These are phyloP conservation scores for Globisporangium solare DNA, from an alignment of 352 stramenopile species.

Conservation along the genomic window DNA sequence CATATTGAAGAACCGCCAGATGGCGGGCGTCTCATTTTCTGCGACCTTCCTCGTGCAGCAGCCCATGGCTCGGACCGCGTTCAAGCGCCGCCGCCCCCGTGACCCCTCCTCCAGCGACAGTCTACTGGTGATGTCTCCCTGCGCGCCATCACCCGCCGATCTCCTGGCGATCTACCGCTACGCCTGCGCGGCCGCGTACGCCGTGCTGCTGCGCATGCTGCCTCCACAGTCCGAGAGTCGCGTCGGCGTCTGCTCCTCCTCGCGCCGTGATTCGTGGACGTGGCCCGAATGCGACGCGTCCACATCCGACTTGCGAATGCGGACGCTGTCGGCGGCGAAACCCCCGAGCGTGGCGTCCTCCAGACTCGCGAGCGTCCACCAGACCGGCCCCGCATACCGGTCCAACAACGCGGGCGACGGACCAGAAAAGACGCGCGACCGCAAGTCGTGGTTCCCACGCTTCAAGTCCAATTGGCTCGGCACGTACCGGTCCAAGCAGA, in stretches of 20 bases:
- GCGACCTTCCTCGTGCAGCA: background rate
- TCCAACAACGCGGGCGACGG: constrained; percentile 74
- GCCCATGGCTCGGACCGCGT: constrained; percentile 7
- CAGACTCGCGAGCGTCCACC: constrained; percentile 35
- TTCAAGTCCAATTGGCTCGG: constrained; percentile 89
- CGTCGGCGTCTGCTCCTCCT: no score
- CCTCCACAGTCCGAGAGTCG: background rate
- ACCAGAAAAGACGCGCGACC: constrained; percentile 83
- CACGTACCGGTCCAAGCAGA: constrained; percentile 83
- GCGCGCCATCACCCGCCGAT: background rate
- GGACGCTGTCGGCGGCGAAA: background rate
- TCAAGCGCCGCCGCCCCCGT: constrained; percentile 11
- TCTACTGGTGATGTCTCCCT: background rate
- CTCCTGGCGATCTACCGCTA: background rate
- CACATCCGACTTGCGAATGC: no score
- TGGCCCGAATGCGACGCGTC: no score
- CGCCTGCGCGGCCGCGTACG: background rate
- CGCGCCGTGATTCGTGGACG: no score
- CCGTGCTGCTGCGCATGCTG: background rate
- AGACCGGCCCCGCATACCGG: constrained; percentile 56
- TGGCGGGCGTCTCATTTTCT: background rate
- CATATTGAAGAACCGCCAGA: background rate
- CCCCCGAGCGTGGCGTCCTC: background rate
- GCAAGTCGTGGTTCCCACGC: constrained; percentile 83
- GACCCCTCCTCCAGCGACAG: background rate